Base-by-base conservation (phyloP, 805 yeast species). In the Kockiozyma suomiensis region DNA sequence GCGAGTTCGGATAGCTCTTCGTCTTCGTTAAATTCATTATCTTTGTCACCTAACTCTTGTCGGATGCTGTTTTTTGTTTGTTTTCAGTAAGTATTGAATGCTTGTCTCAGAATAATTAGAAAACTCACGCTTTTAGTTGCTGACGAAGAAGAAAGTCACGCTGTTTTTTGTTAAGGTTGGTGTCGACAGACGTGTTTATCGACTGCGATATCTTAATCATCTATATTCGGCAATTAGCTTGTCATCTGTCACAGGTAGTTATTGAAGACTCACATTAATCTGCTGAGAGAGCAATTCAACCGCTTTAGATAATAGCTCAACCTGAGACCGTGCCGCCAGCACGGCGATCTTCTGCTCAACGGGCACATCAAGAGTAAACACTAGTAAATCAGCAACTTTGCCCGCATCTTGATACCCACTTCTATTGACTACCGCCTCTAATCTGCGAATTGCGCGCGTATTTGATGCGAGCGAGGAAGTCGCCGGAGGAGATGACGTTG, bases 331-430 rank as follows among this genome's bases (percentile, higher is more conserved):
- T 15, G 70, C 68, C 3, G 67, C 66, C 43, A 76, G 61, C 25
- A 75, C 19, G 6, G 57, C 58, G 26, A 73, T 56, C 57, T 72
- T 73, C 43, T 73, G 71, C 7, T 59, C 65, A 28, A 59, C 65
- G 2, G 69, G 66, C 26, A 75, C 66, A 12, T 76, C 76, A 33
- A 75, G 64, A 28, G 75, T 66, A 3, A 76, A 69, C 15, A 70
- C 71, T 26, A 75, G 63, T 33, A 75, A 56, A 57, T 76, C 79
- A 1, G 74, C 73, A 25, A 75, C 60, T 43, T 62, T 59, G 3
- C 72, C 71, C 2, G 77, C 66, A 2, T 70, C 65, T 43, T 62
- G 56, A 15, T 58, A 58, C 8, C 59, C 56, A 46, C 61, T 49
- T 15, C 58, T 50, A 41, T 62, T 57, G 49, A 61, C 50, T 37